Conservation (phyloP, 1,139 yeast species). For the Pneumocystis carinii region DNA sequence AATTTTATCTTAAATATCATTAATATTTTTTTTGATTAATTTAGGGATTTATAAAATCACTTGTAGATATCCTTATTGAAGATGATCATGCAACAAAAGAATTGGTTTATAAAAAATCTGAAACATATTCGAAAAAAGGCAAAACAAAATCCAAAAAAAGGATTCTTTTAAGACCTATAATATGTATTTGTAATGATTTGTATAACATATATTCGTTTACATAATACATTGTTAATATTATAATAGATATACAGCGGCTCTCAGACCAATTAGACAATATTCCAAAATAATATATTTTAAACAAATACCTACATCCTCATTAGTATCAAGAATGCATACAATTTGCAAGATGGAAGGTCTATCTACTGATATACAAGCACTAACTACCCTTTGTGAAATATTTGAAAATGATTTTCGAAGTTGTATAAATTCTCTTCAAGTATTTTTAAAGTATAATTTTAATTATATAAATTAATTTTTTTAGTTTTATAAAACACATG, state of each 20-base stretch:
- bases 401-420: slow-evolving; percentile 80
- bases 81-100: slow-evolving; percentile 37
- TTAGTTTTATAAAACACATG: not conserved
- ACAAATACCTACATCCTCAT: slow-evolving; percentile 39
- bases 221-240: not conserved
- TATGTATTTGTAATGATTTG: slow-evolving; percentile 81
- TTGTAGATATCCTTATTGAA: slow-evolving; percentile 43
- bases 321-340: slow-evolving; percentile 33
- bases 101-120: slow-evolving; percentile 14
- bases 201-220: slow-evolving; percentile 24
- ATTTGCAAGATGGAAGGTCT: slow-evolving; percentile 39
- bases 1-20: not conserved
- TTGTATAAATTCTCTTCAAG: slow-evolving; percentile 66
- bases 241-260: slow-evolving; percentile 33
- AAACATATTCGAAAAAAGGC: slow-evolving; percentile 20
- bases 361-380: slow-evolving; percentile 24
- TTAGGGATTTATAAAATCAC: slow-evolving; percentile 52
- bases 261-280: slow-evolving; percentile 57
- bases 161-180: slow-evolving; percentile 63
- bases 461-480: slow-evolving; percentile 7
- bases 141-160: slow-evolving; percentile 21
- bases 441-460: slow-evolving; percentile 24
- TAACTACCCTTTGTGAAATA: slow-evolving; percentile 47
- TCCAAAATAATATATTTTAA: slow-evolving; percentile 58
- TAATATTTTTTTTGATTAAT: not conserved